Evolutionary conservation across 192 early-diverging fungal genomes (phyloP).

Genomic region (Podila epicladia): DNA sequence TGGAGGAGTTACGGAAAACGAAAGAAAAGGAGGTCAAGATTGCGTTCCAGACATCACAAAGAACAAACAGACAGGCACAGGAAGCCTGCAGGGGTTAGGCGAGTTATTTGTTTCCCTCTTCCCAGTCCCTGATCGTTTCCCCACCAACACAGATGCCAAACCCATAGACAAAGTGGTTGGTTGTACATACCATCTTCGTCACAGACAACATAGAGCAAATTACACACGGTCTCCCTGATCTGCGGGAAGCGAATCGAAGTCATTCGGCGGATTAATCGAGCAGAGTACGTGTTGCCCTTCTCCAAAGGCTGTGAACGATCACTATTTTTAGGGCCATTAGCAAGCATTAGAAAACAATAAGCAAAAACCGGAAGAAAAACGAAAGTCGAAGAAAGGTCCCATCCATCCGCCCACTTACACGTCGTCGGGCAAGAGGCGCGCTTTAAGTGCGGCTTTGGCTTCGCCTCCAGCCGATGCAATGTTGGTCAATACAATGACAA

Average conservation of each 20-base stretch:
- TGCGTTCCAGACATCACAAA: neutral
- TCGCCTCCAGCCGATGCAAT: slow-evolving; percentile 62
- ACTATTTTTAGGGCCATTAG: slow-evolving; percentile 41
- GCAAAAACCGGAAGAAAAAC: neutral
- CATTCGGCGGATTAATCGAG: slow-evolving; percentile 75
- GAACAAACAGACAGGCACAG: neutral
- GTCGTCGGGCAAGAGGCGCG: slow-evolving; percentile 69
- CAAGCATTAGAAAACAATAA: neutral
- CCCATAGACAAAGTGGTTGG: neutral
- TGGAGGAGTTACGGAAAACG: too few relatives aligned
- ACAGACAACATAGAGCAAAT: slow-evolving; percentile 74
- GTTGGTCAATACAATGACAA: slow-evolving; percentile 70
- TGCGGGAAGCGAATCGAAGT: slow-evolving; percentile 70
- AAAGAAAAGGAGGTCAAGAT: too few relatives aligned
- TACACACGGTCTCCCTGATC: slow-evolving; percentile 65
- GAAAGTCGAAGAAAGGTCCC: neutral
- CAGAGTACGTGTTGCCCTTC: slow-evolving; percentile 66
- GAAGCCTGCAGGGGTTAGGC: neutral
- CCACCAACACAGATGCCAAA: neutral
- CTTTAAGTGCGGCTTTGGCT: slow-evolving; percentile 52
- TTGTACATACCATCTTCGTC: slow-evolving; percentile 70
- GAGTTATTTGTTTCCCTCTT: too few relatives aligned
- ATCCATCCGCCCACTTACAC: slow-evolving; percentile 59
- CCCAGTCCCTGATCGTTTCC: neutral
- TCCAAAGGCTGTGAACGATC: slow-evolving; percentile 79